These are phyloP conservation scores for Globisporangium ultimum DNA, from an alignment of 352 stramenopile genomes.

Conservation along the genomic window DNA sequence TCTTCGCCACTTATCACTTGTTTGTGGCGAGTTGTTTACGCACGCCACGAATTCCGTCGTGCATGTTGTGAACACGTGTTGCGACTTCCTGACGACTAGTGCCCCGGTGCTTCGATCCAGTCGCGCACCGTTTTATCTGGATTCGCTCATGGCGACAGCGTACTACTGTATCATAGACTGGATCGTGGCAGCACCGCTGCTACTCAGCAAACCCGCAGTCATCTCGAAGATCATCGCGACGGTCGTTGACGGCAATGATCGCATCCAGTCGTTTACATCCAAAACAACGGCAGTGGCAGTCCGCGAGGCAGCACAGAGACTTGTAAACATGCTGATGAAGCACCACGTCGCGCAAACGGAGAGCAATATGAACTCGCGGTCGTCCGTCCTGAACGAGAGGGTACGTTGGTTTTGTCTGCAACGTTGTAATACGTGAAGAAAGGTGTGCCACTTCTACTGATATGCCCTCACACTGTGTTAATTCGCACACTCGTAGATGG, in stretches of 20 bases:
- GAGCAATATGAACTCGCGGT: slow-evolving; percentile 37
- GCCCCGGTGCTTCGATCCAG: slow-evolving; percentile 69
- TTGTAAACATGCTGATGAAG: slow-evolving; percentile 87
- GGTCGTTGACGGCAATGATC: slow-evolving; percentile 75
- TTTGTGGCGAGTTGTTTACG: slow-evolving; percentile 72
- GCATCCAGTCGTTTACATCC: slow-evolving; percentile 57
- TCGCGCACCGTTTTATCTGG: slow-evolving; percentile 75
- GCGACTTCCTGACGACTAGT: slow-evolving; percentile 82
- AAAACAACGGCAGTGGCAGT: slow-evolving; percentile 49
- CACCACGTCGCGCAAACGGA: slow-evolving; percentile 72
- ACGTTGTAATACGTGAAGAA: background rate
- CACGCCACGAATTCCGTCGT: slow-evolving; percentile 77
- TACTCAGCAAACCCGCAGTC: slow-evolving; percentile 72
- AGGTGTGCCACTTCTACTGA: slow-evolving; percentile 1
- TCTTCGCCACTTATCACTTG: slow-evolving; percentile 74
- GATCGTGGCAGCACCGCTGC: slow-evolving; percentile 68
- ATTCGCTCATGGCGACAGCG: slow-evolving; percentile 75
- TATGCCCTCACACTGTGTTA: background rate
- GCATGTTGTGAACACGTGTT: slow-evolving; percentile 80
- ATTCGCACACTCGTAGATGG: slow-evolving; percentile 24
- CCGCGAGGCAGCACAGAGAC: slow-evolving; percentile 69
- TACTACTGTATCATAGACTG: slow-evolving; percentile 86
- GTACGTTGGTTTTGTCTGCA: slow-evolving; percentile 18
- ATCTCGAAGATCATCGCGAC: slow-evolving; percentile 80
- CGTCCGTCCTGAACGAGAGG: slow-evolving; percentile 57